Percentiles rank a stretch among this genome's conserved stretches.
Evolutionary conservation across 1,139 yeast species (phyloP).

Genomic region (Meyerozyma guilliermondii): DNA sequence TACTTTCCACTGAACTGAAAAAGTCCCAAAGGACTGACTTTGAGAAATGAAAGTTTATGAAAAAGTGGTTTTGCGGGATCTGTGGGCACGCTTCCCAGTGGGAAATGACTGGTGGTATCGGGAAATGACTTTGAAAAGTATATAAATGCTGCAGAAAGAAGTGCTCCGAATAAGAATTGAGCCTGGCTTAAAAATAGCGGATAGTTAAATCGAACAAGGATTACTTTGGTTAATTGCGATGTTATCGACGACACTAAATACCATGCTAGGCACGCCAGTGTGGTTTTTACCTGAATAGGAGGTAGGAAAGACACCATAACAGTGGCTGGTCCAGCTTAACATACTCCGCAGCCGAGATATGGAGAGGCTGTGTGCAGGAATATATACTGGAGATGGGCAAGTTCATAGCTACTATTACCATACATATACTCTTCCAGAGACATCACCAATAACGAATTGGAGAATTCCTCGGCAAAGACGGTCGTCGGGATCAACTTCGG

Average conservation of each 20-base stretch:
- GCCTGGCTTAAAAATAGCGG: slow-evolving; percentile 50
- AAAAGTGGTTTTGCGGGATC: slow-evolving; percentile 19
- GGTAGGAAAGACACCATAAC: slow-evolving; percentile 11
- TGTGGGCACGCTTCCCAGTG: slow-evolving; percentile 27
- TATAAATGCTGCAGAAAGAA: slow-evolving; percentile 22
- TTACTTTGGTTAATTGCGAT: slow-evolving; percentile 42
- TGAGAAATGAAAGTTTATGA: slow-evolving; percentile 16
- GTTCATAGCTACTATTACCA: slow-evolving; percentile 7
- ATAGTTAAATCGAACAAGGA: slow-evolving; percentile 36
- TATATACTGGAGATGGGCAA: too few relatives aligned
- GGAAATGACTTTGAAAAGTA: slow-evolving; percentile 18
- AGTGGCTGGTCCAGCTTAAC: not conserved
- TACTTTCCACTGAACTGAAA: slow-evolving; percentile 36
- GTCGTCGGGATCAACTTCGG: slow-evolving; percentile 34
- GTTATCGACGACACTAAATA: slow-evolving; percentile 43
- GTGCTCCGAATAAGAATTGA: slow-evolving; percentile 39
- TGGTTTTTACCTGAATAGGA: slow-evolving; percentile 27
- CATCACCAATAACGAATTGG: slow-evolving; percentile 32
- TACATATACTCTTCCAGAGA: slow-evolving; percentile 32
- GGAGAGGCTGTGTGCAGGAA: not conserved
- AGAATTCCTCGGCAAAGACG: slow-evolving; percentile 30
- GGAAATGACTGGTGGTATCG: slow-evolving; percentile 17
- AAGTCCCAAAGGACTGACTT: slow-evolving; percentile 34
- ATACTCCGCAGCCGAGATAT: not conserved
- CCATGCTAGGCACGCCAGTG: slow-evolving; percentile 37